Percentiles rank a stretch among this genome's conserved stretches.
Conservation (phyloP, 257 asterid genomes). For the Nicotiana paniculata region DNA sequence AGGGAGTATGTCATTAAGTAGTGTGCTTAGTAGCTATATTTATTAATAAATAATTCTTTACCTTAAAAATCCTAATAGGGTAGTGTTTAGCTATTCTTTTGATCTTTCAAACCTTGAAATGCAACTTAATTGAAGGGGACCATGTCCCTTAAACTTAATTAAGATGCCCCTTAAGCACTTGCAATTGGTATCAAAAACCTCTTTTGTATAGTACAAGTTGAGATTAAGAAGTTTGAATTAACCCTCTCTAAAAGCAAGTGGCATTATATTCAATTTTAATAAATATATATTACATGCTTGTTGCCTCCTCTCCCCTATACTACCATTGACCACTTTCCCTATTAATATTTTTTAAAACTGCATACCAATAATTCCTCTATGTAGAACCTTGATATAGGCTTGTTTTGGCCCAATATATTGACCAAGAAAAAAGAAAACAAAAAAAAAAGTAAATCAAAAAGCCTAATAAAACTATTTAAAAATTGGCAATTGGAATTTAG, state of each 20-base stretch:
- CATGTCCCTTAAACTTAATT: background rate
- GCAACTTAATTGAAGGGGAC: background rate
- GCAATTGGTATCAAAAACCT: background rate
- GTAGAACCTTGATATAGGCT: background rate
- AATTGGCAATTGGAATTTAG: too few relatives aligned
- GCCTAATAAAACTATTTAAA: too few relatives aligned
- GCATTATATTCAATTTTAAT: background rate
- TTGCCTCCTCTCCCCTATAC: background rate
- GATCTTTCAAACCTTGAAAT: background rate
- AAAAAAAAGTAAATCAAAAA: too few relatives aligned
- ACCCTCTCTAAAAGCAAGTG: background rate
- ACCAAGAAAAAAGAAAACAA: too few relatives aligned
- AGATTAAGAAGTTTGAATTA: background rate
- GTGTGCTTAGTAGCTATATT: too few relatives aligned
- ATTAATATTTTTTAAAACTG: background rate
- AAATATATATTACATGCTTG: background rate
- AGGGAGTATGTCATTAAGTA: too few relatives aligned
- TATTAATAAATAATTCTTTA: too few relatives aligned
- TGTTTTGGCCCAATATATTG: background rate
- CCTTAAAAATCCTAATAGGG: too few relatives aligned
- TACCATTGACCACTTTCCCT: background rate
- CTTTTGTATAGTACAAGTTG: background rate
- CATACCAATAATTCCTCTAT: background rate
- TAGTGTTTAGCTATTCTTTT: background rate
- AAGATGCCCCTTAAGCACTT: background rate